Conservation (phyloP, 1,284 basidiomycete genomes). For the Ganoderma multipileum region DNA sequence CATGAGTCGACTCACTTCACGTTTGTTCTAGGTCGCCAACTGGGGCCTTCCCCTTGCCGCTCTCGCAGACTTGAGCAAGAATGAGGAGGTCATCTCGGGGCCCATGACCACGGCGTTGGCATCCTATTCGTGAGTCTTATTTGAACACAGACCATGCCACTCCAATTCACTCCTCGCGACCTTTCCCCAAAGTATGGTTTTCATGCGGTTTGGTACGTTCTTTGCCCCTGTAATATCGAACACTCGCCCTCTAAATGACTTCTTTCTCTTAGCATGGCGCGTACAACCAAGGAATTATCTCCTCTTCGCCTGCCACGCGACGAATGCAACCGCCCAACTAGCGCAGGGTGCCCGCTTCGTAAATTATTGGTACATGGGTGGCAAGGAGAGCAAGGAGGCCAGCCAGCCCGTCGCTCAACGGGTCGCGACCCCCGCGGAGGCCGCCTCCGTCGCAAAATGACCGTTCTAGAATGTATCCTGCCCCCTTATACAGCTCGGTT, state of each 20-base stretch:
- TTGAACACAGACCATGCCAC: background rate
- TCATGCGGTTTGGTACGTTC: conserved; percentile 88
- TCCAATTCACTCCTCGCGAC: conserved; percentile 7
- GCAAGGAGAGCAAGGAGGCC: conserved; percentile 67
- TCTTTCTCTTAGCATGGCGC: conserved; percentile 76
- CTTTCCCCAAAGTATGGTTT: conserved; percentile 71
- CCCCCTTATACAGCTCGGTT: conserved; percentile 8
- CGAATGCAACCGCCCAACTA: conserved; percentile 88
- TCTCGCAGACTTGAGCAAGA: conserved; percentile 86
- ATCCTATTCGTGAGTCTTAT: conserved; percentile 85
- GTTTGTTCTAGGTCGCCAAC: conserved; percentile 79
- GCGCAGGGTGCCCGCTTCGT: conserved; percentile 86
- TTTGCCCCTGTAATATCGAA: background rate
- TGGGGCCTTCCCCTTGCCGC: conserved; percentile 97
- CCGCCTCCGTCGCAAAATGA: conserved; percentile 41
- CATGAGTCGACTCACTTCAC: conserved; percentile 21
- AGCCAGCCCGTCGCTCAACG: conserved; percentile 32
- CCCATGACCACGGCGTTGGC: conserved; percentile 93
- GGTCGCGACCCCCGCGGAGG: conserved; percentile 48
- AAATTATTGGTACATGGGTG: conserved; percentile 89
- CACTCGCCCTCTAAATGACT: conserved; percentile 29
- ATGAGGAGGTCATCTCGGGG: conserved; percentile 95
- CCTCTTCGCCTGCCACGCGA: conserved; percentile 91
- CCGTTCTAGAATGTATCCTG: conserved; percentile 11
- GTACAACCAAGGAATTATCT: conserved; percentile 96